Conservation (phyloP, 1,284 basidiomycete genomes). For the Mycena citricolor region DNA sequence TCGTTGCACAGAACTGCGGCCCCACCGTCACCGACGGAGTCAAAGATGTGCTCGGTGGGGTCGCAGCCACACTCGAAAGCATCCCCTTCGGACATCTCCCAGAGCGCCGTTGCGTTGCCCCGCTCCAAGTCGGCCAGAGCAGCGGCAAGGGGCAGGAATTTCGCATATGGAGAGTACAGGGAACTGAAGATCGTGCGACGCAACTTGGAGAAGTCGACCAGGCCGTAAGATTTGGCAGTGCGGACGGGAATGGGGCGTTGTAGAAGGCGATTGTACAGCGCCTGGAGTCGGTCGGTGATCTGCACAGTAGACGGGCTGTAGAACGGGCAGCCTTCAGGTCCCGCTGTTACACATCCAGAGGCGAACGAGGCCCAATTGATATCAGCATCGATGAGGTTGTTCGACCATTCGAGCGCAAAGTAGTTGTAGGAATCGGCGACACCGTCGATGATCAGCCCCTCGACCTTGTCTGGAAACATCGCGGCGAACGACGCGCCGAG, state of each 20-base stretch:
- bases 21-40: conserved; percentile 9
- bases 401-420: conserved; percentile 18
- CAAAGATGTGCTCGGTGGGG: conserved; percentile 4
- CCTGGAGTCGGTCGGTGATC: conserved; percentile 13
- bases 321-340: conserved; percentile 21
- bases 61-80: conserved; percentile 22
- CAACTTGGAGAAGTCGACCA: conserved; percentile 21
- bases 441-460: conserved; percentile 25
- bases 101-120: conserved; percentile 22
- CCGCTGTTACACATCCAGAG: conserved; percentile 22
- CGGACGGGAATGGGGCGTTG: conserved; percentile 20
- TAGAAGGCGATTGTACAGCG: conserved; percentile 14
- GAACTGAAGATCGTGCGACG: conserved; percentile 12
- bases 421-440: conserved; percentile 22
- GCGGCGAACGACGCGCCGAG: conserved; percentile 26
- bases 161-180: conserved; percentile 22
- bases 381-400: conserved; percentile 18
- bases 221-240: conserved; percentile 13
- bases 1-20: conserved; percentile 24
- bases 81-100: conserved; percentile 3
- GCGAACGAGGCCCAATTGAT: conserved; percentile 16
- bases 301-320: conserved; percentile 16
- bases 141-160: conserved; percentile 17
- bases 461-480: conserved; percentile 26
- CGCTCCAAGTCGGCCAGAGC: conserved; percentile 18